These are phyloP conservation scores for Calonectria pseudoreteaudii DNA, from an alignment of 2,329 filamentous ascomycete genomes.

Conservation along the genomic window DNA sequence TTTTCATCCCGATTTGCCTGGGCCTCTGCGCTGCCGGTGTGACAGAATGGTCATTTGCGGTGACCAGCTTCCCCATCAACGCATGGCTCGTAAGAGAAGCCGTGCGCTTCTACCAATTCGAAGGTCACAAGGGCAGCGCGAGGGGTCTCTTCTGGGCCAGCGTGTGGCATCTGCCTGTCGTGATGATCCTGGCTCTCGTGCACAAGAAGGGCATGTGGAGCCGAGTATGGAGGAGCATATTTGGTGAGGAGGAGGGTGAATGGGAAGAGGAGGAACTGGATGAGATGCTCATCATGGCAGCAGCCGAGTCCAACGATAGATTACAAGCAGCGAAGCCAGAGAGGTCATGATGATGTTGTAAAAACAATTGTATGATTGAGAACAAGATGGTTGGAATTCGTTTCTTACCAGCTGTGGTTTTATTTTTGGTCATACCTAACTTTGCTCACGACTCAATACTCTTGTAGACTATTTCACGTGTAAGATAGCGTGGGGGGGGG, in stretches of 20 bases:
- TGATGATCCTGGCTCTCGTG: slow-evolving; percentile 89
- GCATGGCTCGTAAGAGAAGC: slow-evolving; percentile 86
- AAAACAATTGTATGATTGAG: slow-evolving; percentile 41
- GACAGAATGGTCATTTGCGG: slow-evolving; percentile 87
- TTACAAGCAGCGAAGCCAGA: slow-evolving; percentile 26
- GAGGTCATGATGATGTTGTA: slow-evolving; percentile 38
- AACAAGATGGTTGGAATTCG: slow-evolving; percentile 15
- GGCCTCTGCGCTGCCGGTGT: slow-evolving; percentile 83
- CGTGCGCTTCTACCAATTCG: slow-evolving; percentile 81
- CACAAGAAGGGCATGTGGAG: slow-evolving; percentile 96
- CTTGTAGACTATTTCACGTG: slow-evolving; percentile 30
- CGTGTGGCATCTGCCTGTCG: slow-evolving; percentile 92
- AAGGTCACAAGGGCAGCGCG: slow-evolving; percentile 84
- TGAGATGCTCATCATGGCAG: slow-evolving; percentile 53
- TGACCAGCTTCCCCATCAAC: slow-evolving; percentile 85
- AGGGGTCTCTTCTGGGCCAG: slow-evolving; percentile 95
- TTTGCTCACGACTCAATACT: slow-evolving; percentile 29
- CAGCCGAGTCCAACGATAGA: slow-evolving; percentile 37
- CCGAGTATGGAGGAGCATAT: slow-evolving; percentile 78
- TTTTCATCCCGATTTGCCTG: slow-evolving; percentile 88
- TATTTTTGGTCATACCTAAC: slow-evolving; percentile 7
- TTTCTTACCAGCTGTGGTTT: slow-evolving; percentile 14
- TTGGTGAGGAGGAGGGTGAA: slow-evolving; percentile 71
- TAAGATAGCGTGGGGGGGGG: background rate
- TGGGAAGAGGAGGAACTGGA: slow-evolving; percentile 67